A percentile compares a stretch with the other conserved stretches of the same genome.
Conservation (phyloP, 2,329 filamentous ascomycete genomes). For the Epichloe glyceriae region DNA sequence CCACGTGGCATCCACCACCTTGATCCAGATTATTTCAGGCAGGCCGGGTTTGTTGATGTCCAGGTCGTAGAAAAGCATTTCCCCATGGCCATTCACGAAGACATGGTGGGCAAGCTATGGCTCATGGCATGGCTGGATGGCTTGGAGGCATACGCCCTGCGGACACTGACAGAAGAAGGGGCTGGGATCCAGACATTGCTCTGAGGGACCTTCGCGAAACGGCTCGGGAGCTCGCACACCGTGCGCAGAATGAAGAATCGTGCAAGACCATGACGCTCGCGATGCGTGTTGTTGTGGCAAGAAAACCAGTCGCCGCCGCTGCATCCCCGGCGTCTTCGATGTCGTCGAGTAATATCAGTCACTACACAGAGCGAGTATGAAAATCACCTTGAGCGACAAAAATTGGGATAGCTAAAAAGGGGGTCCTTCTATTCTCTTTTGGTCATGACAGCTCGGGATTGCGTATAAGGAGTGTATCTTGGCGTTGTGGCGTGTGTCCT, state of each 20-base stretch:
- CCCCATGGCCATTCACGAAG: constrained; percentile 32
- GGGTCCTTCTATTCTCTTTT: too few species aligned
- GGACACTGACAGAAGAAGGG: constrained; percentile 40
- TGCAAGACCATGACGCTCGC: constrained; percentile 32
- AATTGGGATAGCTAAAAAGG: too few species aligned
- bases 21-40: constrained; percentile 29
- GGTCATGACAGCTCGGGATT: background rate
- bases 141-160: constrained; percentile 34
- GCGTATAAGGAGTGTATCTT: too few species aligned
- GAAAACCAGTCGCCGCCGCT: constrained; percentile 29
- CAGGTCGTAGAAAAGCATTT: constrained; percentile 33
- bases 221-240: constrained; percentile 33
- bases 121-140: constrained; percentile 37
- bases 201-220: constrained; percentile 32
- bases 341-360: background rate
- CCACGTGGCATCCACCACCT: constrained; percentile 33
- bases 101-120: constrained; percentile 39
- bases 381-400: background rate
- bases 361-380: background rate
- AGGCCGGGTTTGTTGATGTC: constrained; percentile 40
- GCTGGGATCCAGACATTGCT: constrained; percentile 37
- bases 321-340: background rate
- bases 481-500: too few species aligned
- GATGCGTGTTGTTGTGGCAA: constrained; percentile 33
- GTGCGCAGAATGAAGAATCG: constrained; percentile 33